These are phyloP conservation scores for Remersonia thermophila DNA, from an alignment of 2,329 filamentous ascomycete genomes.

Conservation along the genomic window DNA sequence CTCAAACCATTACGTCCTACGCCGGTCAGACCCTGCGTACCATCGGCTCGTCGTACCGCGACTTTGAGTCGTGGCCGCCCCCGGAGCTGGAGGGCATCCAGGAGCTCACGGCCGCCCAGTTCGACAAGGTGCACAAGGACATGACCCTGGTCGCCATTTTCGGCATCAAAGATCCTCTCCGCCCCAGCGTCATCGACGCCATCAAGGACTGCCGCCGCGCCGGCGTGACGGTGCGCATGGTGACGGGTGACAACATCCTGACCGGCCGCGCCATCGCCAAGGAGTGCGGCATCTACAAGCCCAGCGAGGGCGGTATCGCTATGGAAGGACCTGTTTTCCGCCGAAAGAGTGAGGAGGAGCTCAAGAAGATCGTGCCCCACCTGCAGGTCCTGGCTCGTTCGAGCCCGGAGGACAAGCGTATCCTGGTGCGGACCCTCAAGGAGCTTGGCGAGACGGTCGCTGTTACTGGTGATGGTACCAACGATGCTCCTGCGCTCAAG, in stretches of 20 bases:
- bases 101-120: constrained; percentile 49
- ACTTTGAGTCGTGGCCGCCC: constrained; percentile 41
- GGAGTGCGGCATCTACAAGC: constrained; percentile 57
- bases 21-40: constrained; percentile 59
- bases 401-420: constrained; percentile 53
- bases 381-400: constrained; percentile 54
- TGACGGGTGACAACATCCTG: constrained; percentile 58
- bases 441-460: constrained; percentile 52
- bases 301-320: constrained; percentile 38
- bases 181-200: constrained; percentile 54
- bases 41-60: constrained; percentile 61
- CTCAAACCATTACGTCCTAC: constrained; percentile 46
- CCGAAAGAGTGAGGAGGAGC: constrained; percentile 44
- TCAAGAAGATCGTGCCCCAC: constrained; percentile 44
- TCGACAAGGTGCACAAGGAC: constrained; percentile 51
- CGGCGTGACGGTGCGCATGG: constrained; percentile 58
- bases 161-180: constrained; percentile 63
- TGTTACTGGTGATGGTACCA: constrained; percentile 55
- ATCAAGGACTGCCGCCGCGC: constrained; percentile 55
- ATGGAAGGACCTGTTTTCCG: constrained; percentile 61
- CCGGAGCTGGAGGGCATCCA: constrained; percentile 24
- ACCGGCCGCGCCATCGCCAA: constrained; percentile 62
- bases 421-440: constrained; percentile 49
- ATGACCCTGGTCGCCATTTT: constrained; percentile 64
- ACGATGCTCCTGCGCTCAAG: constrained; percentile 54